Conservation (phyloP, 257 asterid species). For the Fraxinus excelsior region DNA sequence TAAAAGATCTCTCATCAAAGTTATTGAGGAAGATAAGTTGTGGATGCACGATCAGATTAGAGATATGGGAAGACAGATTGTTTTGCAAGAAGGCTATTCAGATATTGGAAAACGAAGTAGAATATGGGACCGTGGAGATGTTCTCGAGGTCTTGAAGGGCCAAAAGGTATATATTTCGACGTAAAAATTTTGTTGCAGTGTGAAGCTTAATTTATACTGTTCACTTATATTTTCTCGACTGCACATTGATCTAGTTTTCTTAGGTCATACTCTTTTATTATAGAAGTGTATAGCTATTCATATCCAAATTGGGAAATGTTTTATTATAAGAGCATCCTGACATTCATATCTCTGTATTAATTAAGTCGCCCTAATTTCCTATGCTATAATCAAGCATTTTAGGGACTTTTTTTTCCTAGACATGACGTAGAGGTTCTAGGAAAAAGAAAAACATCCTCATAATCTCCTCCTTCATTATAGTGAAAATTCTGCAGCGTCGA, state of each 20-base stretch:
- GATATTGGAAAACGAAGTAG: constrained; percentile 39
- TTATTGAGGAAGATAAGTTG: constrained; percentile 27
- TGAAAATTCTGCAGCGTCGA: too few relatives aligned
- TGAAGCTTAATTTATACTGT: too few relatives aligned
- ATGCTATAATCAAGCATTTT: background rate
- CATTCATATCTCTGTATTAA: too few relatives aligned
- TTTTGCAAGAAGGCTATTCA: constrained; percentile 17
- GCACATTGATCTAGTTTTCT: too few relatives aligned
- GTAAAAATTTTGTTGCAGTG: too few relatives aligned
- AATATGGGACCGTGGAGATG: constrained; percentile 31
- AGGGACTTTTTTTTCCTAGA: background rate
- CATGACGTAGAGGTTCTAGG: background rate
- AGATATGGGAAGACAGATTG: too few relatives aligned
- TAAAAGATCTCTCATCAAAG: constrained; percentile 31
- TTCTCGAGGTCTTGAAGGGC: constrained; percentile 23
- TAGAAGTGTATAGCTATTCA: too few relatives aligned
- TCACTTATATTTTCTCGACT: background rate
- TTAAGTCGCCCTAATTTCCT: background rate
- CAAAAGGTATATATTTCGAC: constrained; percentile 25
- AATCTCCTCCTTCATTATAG: too few relatives aligned
- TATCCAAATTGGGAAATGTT: too few relatives aligned
- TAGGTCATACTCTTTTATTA: background rate
- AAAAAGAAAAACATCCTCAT: too few relatives aligned
- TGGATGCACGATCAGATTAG: constrained; percentile 49
- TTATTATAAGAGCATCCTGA: too few relatives aligned